Evolutionary conservation across 306 rosid genomes (phyloP).

Genomic region (Ammopiptanthus mongolicus): DNA sequence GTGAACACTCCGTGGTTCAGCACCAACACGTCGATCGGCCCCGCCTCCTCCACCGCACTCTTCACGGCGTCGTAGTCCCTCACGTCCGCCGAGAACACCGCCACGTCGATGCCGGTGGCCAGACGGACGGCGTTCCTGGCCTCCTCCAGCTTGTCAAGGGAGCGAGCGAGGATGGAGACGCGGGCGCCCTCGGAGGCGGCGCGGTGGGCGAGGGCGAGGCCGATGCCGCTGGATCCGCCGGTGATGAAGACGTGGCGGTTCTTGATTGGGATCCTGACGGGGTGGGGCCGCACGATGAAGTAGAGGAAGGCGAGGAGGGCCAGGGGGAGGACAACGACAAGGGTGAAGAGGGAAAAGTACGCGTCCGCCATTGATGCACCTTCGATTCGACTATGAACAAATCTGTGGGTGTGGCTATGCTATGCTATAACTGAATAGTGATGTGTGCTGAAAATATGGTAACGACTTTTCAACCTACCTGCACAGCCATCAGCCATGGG

Average conservation of each 20-base stretch:
- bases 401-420: no score
- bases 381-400: not conserved
- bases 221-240: slow-evolving; percentile 96
- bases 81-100: slow-evolving; percentile 64
- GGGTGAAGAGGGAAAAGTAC: slow-evolving; percentile 31
- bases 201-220: slow-evolving; percentile 79
- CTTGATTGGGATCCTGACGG: slow-evolving; percentile 58
- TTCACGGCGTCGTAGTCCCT: slow-evolving; percentile 61
- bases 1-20: slow-evolving; percentile 79
- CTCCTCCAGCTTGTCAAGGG: slow-evolving; percentile 58
- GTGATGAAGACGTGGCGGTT: slow-evolving; percentile 95
- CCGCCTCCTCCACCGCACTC: slow-evolving; percentile 61
- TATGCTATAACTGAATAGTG: no score
- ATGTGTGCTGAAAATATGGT: no score
- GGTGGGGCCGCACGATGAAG: slow-evolving; percentile 61
- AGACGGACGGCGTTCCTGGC: slow-evolving; percentile 51
- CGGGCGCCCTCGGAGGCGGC: slow-evolving; percentile 82
- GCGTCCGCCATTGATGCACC: slow-evolving; percentile 47
- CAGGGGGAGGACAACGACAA: slow-evolving; percentile 40
- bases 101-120: slow-evolving; percentile 69
- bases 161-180: slow-evolving; percentile 83
- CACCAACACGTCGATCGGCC: slow-evolving; percentile 63
- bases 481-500: no score
- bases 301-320: slow-evolving; percentile 44
- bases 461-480: no score